Evolutionary conservation across 345 rosid genomes (phyloP).

Genomic region (Salix udensis): DNA sequence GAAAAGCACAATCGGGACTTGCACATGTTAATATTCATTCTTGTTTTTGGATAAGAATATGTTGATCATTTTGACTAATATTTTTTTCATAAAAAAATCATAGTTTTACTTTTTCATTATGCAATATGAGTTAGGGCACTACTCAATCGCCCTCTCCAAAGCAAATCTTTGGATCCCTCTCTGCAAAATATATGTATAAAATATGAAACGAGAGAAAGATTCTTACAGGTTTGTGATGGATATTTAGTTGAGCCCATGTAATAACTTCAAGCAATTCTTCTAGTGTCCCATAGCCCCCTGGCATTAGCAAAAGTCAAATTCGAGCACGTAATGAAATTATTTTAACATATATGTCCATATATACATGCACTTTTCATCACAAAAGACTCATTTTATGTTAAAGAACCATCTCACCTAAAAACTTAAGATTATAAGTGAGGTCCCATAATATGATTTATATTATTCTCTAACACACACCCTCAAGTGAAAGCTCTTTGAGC

Average conservation of each 20-base stretch:
- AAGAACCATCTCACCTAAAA: too few species aligned
- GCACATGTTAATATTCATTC: not conserved
- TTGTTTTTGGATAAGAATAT: not conserved
- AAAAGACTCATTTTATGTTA: not conserved
- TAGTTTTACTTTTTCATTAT: not conserved
- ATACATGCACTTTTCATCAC: not conserved
- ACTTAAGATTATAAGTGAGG: too few species aligned
- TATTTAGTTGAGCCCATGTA: conserved; percentile 97
- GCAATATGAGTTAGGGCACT: not conserved
- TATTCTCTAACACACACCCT: too few species aligned
- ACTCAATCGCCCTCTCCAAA: too few species aligned
- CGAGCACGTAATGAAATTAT: not conserved
- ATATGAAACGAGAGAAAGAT: not conserved
- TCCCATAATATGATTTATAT: too few species aligned
- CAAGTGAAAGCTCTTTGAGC: too few species aligned
- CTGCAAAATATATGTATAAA: not conserved
- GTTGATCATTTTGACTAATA: not conserved
- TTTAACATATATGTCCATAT: not conserved
- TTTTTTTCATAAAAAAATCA: not conserved
- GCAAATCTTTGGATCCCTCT: not conserved
- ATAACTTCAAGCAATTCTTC: conserved; percentile 94
- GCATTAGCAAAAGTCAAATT: not conserved
- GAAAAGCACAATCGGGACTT: not conserved
- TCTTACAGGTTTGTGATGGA: conserved; percentile 89
- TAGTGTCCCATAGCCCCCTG: conserved; percentile 96